Conservation (phyloP, 2,329 filamentous ascomycete genomes). For the Penicillium sp. region DNA sequence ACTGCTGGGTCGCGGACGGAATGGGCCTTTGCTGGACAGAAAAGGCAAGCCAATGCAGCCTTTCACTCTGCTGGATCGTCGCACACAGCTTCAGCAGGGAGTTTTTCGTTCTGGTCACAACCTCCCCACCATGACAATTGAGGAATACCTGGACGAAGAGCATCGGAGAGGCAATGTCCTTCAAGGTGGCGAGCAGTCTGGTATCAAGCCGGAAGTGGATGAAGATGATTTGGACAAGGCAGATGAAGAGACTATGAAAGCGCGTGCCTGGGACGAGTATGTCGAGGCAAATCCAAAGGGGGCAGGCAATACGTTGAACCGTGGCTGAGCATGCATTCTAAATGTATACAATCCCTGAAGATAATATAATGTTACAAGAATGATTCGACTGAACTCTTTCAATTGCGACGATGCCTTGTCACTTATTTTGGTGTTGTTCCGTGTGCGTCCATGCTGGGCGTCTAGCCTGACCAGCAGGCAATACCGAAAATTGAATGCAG, state of each 20-base stretch:
- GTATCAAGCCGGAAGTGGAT: constrained; percentile 64
- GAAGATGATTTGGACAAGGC: constrained; percentile 87
- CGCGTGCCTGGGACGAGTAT: constrained; percentile 91
- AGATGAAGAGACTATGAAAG: constrained; percentile 88
- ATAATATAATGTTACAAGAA: too few relatives aligned
- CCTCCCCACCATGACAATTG: constrained; percentile 93
- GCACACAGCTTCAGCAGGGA: constrained; percentile 67
- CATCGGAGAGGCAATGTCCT: constrained; percentile 77
- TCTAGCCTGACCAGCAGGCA: too few relatives aligned
- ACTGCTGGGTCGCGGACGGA: constrained; percentile 42
- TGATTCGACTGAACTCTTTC: too few relatives aligned
- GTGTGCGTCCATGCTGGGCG: too few relatives aligned
- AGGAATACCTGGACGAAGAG: constrained; percentile 95
- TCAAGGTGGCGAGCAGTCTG: constrained; percentile 67
- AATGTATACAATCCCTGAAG: neutral
- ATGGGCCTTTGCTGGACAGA: constrained; percentile 68
- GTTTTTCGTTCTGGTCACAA: constrained; percentile 91
- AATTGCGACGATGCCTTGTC: too few relatives aligned
- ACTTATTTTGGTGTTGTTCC: too few relatives aligned
- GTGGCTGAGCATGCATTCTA: constrained; percentile 30
- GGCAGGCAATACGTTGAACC: constrained; percentile 46
- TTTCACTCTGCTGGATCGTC: constrained; percentile 75
- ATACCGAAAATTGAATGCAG: too few relatives aligned
- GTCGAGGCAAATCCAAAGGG: constrained; percentile 77
- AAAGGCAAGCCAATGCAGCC: constrained; percentile 82